phyloP scores from a whole-genome alignment of 2,329 filamentous ascomycete genomes.

The Hymenoscyphus occultus region DNA sequence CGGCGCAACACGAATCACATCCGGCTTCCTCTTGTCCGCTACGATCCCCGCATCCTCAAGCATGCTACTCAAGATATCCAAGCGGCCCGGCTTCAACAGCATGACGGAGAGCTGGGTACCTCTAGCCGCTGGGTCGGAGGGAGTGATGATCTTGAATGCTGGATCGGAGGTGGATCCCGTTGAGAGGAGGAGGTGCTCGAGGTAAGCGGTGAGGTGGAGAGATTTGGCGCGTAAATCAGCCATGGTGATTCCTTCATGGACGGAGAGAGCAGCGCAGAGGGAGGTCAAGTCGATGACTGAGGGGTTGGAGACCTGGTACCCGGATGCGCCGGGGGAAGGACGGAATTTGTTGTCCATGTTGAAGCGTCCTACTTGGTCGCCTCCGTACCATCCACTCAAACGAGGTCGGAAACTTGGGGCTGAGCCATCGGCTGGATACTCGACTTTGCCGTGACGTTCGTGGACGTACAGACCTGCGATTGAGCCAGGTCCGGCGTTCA shows the following conservation, averaged over 20 bases:
- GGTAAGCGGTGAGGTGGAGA: constrained; percentile 69
- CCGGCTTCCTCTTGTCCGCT: constrained; percentile 79
- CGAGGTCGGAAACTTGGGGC: constrained; percentile 57
- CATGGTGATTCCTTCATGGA: constrained; percentile 74
- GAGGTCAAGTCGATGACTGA: constrained; percentile 74
- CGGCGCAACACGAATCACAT: constrained; percentile 81
- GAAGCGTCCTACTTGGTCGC: constrained; percentile 73
- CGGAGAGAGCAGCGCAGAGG: constrained; percentile 68
- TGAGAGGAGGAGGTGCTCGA: constrained; percentile 62
- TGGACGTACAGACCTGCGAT: constrained; percentile 83
- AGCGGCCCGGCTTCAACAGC: constrained; percentile 63
- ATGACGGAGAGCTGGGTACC: constrained; percentile 67
- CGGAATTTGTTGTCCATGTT: constrained; percentile 78
- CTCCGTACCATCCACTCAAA: constrained; percentile 84
- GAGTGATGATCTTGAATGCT: constrained; percentile 45
- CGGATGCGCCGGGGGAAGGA: constrained; percentile 73
- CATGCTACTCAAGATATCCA: constrained; percentile 64
- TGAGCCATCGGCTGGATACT: constrained; percentile 40
- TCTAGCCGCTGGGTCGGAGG: constrained; percentile 27
- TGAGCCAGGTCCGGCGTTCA: constrained; percentile 79
- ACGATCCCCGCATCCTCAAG: constrained; percentile 69
- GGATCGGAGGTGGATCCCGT: constrained; percentile 35
- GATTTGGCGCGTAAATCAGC: constrained; percentile 66
- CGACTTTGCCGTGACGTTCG: constrained; percentile 63
- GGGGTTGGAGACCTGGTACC: constrained; percentile 84